Conservation (phyloP, 768 basidiomycete species). For the Amanita brunnescens region DNA sequence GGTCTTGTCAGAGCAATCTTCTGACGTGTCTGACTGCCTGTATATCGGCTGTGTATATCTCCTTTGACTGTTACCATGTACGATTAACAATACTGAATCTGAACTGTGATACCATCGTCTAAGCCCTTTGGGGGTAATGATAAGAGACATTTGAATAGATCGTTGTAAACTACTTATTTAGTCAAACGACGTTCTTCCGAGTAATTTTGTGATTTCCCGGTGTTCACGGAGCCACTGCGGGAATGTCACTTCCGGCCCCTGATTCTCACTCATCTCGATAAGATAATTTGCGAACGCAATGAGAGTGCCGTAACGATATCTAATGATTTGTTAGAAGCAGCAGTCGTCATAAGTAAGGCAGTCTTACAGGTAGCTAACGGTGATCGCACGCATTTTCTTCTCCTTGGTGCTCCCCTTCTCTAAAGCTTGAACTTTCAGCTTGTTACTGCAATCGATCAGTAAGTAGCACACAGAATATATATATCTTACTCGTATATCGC, state of each 20-base stretch:
- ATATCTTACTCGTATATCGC: conserved; percentile 84
- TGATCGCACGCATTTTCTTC: conserved; percentile 60
- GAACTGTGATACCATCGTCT: not conserved
- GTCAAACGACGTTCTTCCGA: conserved; percentile 63
- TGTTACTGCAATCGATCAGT: conserved; percentile 50
- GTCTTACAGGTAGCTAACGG: conserved; percentile 80
- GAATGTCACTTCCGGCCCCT: conserved; percentile 43
- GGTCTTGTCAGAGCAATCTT: conserved; percentile 27
- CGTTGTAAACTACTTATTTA: conserved; percentile 22
- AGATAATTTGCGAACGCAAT: conserved; percentile 96
- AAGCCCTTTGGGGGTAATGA: not conserved
- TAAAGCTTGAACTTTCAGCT: conserved; percentile 79
- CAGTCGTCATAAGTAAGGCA: not conserved
- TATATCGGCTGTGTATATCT: not conserved
- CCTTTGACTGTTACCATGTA: not conserved
- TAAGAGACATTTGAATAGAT: not conserved
- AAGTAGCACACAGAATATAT: not conserved
- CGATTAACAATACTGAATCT: not conserved
- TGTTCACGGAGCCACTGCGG: conserved; percentile 77
- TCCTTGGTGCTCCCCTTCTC: conserved; percentile 75
- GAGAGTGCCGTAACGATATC: conserved; percentile 83
- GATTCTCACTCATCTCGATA: conserved; percentile 51
- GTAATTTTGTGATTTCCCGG: conserved; percentile 73
- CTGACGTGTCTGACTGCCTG: conserved; percentile 8
- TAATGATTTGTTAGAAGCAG: conserved; percentile 18